Conservation (phyloP, 306 rosid genomes). For the Mimosa pudica region DNA sequence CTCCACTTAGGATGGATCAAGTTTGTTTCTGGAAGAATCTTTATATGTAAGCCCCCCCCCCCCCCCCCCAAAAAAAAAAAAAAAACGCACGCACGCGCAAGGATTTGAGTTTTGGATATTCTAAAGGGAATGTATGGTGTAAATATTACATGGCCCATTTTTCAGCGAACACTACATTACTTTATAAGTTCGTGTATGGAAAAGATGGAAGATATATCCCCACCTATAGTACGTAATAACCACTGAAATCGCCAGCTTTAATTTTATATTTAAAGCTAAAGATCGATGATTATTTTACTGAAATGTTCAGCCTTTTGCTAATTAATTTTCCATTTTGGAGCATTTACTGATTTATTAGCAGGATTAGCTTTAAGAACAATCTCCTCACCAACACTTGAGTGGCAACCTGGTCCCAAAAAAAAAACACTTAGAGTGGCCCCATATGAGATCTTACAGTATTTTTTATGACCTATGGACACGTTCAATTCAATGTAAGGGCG, state of each 20-base stretch:
- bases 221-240: background rate
- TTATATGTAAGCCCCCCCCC: too few relatives aligned
- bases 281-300: too few relatives aligned
- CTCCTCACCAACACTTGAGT: background rate
- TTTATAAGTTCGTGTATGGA: background rate
- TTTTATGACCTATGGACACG: background rate
- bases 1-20: conserved; percentile 1
- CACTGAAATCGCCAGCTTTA: background rate
- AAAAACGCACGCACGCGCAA: too few relatives aligned
- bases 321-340: background rate
- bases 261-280: too few relatives aligned
- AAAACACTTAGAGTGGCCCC: too few relatives aligned
- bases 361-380: background rate
- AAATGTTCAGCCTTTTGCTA: too few relatives aligned
- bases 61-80: too few relatives aligned
- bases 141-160: background rate
- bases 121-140: background rate
- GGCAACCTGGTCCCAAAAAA: too few relatives aligned
- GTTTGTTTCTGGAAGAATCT: background rate
- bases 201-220: background rate
- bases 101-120: background rate
- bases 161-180: background rate
- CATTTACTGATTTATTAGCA: background rate
- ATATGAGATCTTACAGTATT: too few relatives aligned
- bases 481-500: background rate